Base-by-base conservation (phyloP, 1,284 basidiomycete species). In the Mycosarcoma mackinlayi region DNA sequence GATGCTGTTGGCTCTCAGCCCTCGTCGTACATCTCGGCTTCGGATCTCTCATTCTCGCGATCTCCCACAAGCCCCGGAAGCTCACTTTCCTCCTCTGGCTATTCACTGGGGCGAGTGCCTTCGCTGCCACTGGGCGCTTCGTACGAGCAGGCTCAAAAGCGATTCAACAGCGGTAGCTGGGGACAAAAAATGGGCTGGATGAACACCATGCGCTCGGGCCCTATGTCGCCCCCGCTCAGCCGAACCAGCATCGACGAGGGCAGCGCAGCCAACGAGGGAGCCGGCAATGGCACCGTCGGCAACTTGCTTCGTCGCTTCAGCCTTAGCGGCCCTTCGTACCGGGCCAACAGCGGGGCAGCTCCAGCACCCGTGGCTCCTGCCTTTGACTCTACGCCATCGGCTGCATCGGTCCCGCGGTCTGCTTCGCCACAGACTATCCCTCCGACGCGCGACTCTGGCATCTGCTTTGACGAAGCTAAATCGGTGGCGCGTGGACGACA, bases 61-160 rank as follows among this genome's bases (percentile, higher is more conserved):
- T 66, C 59, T 3, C 66, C 63, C 13, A 55, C 59, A 3, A 69
- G 62, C 42, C 46, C 67, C 13, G 38, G 52, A 31, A 58, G 62
- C 31, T 62, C 62, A 19, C 21, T 70, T 13, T 58, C 62, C 3
- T 70, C 71, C 16, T 65, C 66, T 31, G 59, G 55, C 38, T 66
- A 62, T 42, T 57, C 71, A 5, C 31, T 74, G 37, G 71, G 71
- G 19, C 49, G 71, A n/a, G 71, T 74, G 1, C 71, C 71, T 8
- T 74, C 71, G 45, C 42, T 74, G 27, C 71, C 71, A 4, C 37
- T 74, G 56, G 60, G 61, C 6, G 46, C 61, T 0, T 70, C 66
- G 31, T 74, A 74, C 54, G 71, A 74, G 50, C 67, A 66, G 40
- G 71, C 71, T n/a, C 71, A 70, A 38, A 74, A 74, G 67, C 38